phyloP scores from a whole-genome alignment of 257 asterid genomes.

The Leonotis leonurus region DNA sequence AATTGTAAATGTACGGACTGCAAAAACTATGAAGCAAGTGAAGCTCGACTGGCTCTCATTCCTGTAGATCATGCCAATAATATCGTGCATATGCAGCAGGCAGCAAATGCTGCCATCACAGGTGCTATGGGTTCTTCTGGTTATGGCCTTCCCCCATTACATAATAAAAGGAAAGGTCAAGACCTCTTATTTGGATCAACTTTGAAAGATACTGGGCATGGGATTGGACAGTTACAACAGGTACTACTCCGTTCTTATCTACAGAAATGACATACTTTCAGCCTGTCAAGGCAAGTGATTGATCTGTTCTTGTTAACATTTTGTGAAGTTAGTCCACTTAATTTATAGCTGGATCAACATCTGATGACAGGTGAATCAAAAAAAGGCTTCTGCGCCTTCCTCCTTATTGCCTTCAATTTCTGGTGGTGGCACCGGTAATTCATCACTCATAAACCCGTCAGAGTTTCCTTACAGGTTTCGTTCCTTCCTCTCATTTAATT shows the following conservation, averaged over 20 bases:
- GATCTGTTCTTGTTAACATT: neutral
- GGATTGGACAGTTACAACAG: slow-evolving; percentile 62
- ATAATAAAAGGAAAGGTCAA: slow-evolving; percentile 68
- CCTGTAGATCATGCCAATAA: slow-evolving; percentile 76
- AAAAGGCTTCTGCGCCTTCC: slow-evolving; percentile 47
- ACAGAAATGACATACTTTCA: neutral
- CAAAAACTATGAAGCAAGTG: slow-evolving; percentile 90
- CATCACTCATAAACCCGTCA: slow-evolving; percentile 64
- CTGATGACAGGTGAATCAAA: slow-evolving; percentile 53
- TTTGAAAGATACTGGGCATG: slow-evolving; percentile 38
- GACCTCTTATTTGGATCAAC: slow-evolving; percentile 57
- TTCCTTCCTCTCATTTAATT: slow-evolving; percentile 6
- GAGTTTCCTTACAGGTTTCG: slow-evolving; percentile 77
- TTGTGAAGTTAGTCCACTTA: neutral
- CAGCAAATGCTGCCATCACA: slow-evolving; percentile 93
- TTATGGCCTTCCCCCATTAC: slow-evolving; percentile 72
- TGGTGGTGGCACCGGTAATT: slow-evolving; percentile 47
- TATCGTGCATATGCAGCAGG: slow-evolving; percentile 68
- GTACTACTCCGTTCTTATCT: slow-evolving; percentile 32
- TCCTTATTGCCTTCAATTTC: slow-evolving; percentile 45
- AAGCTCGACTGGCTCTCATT: slow-evolving; percentile 83
- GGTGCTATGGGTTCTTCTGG: slow-evolving; percentile 93
- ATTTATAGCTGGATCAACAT: neutral
- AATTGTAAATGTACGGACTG: slow-evolving; percentile 92
- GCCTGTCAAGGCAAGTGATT: slow-evolving; percentile 17